These are phyloP conservation scores for Talaromyces sp. DNA, from an alignment of 2,329 filamentous ascomycete species.

Conservation along the genomic window DNA sequence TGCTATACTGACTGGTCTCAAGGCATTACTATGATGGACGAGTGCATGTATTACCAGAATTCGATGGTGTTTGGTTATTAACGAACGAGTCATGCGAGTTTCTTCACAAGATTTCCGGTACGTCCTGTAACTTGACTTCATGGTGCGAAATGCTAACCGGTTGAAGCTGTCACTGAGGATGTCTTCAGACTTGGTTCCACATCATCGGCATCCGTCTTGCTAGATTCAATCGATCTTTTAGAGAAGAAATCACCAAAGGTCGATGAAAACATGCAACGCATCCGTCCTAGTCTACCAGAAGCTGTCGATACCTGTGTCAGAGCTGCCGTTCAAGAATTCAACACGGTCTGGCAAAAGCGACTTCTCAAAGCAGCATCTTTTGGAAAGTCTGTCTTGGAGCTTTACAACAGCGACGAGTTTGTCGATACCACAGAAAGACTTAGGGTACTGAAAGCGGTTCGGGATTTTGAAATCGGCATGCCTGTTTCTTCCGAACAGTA, in stretches of 20 bases:
- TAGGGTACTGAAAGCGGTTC: slow-evolving; percentile 85
- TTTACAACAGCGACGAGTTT: slow-evolving; percentile 98
- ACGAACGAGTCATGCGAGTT: slow-evolving; percentile 97
- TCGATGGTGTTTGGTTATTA: slow-evolving; percentile 84
- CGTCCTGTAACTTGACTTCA: slow-evolving; percentile 19
- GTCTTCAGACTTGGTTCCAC: slow-evolving; percentile 87
- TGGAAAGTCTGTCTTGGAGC: slow-evolving; percentile 92
- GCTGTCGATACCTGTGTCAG: slow-evolving; percentile 92
- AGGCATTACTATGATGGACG: slow-evolving; percentile 87
- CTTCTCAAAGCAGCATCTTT: slow-evolving; percentile 95
- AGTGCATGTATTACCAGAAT: slow-evolving; percentile 83
- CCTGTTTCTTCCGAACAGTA: slow-evolving; percentile 94
- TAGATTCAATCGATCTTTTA: slow-evolving; percentile 88
- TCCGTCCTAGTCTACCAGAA: slow-evolving; percentile 80
- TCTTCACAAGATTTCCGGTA: slow-evolving; percentile 80
- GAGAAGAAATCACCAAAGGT: slow-evolving; percentile 95
- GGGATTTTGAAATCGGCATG: slow-evolving; percentile 86
- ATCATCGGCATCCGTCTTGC: slow-evolving; percentile 83
- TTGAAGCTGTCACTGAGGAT: slow-evolving; percentile 70
- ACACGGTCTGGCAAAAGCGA: slow-evolving; percentile 88
- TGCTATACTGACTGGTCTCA: neutral
- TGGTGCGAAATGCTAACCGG: slow-evolving; percentile 5
- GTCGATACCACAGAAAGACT: slow-evolving; percentile 97
- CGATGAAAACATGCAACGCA: slow-evolving; percentile 95
- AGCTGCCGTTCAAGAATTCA: slow-evolving; percentile 89